A percentile compares a stretch with the other conserved stretches of the same genome.
phyloP scores from a whole-genome alignment of 192 early-diverging fungal species.

The Entophlyctis luteolus region DNA sequence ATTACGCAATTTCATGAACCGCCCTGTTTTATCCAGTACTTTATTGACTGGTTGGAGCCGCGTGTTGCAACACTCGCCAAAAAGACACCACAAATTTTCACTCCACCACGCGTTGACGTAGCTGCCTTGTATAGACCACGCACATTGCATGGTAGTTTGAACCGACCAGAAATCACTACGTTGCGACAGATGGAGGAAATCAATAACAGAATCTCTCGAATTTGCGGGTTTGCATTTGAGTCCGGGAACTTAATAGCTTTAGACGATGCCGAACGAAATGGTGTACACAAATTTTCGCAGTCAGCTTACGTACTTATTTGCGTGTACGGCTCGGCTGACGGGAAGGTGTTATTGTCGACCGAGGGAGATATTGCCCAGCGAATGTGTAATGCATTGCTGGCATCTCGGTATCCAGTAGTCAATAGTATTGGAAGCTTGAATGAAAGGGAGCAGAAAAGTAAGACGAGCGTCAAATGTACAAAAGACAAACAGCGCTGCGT shows the following conservation, averaged over 20 bases:
- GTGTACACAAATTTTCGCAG: constrained; percentile 44
- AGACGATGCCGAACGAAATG: constrained; percentile 33
- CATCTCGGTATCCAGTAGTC: constrained; percentile 3
- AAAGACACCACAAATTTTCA: neutral
- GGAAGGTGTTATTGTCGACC: constrained; percentile 17
- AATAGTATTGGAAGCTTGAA: constrained; percentile 4
- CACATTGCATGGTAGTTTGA: neutral
- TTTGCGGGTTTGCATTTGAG: constrained; percentile 42
- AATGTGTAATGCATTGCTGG: constrained; percentile 14
- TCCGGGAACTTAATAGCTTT: constrained; percentile 44
- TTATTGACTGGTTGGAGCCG: constrained; percentile 44
- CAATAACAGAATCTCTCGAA: constrained; percentile 31
- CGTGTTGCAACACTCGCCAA: neutral
- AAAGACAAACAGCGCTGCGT: constrained; percentile 33
- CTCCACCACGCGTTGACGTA: constrained; percentile 40
- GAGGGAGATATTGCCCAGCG: constrained; percentile 7
- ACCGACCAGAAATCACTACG: no score
- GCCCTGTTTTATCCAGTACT: constrained; percentile 51
- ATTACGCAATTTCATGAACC: constrained; percentile 37
- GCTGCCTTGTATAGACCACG: constrained; percentile 43
- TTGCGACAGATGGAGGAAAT: constrained; percentile 23
- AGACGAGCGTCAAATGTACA: neutral
- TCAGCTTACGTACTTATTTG: constrained; percentile 52
- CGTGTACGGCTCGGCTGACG: constrained; percentile 26
- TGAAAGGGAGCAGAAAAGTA: neutral